Conservation (phyloP, 495 filamentous ascomycete genomes). For the Podospora tetraspora region DNA sequence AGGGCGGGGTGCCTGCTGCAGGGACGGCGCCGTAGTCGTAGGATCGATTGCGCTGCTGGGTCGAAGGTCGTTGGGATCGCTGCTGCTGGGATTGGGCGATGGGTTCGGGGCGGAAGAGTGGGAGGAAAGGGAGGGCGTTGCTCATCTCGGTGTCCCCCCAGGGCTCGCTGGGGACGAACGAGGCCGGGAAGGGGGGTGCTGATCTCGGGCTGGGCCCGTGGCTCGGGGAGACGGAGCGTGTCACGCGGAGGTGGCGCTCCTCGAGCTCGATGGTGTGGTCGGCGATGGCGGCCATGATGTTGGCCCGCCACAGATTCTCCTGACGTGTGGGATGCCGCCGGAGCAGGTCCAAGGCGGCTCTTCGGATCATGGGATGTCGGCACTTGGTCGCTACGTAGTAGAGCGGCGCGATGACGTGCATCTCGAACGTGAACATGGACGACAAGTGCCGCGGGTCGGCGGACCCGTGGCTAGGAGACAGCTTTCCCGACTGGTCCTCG, state of each 20-base stretch:
- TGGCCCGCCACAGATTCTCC: conserved; percentile 39
- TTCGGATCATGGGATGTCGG: conserved; percentile 40
- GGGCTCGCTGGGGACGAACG: conserved; percentile 8
- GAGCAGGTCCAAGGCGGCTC: conserved; percentile 38
- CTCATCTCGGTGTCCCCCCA: conserved; percentile 15
- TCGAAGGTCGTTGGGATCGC: neutral
- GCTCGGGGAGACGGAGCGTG: conserved; percentile 10
- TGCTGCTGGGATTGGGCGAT: neutral
- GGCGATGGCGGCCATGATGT: conserved; percentile 33
- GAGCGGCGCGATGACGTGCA: conserved; percentile 45
- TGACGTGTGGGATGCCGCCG: conserved; percentile 28
- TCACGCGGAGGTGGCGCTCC: conserved; percentile 25
- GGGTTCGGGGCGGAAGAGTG: neutral
- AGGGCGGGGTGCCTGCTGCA: neutral
- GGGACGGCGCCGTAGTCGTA: neutral
- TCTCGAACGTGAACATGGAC: conserved; percentile 45
- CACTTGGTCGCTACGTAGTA: conserved; percentile 49
- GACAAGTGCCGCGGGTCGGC: conserved; percentile 22
- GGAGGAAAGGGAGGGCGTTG: conserved; percentile 7
- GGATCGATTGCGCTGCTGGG: neutral
- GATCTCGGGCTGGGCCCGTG: conserved; percentile 10
- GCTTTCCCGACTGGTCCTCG: conserved; percentile 7
- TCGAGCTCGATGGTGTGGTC: conserved; percentile 29
- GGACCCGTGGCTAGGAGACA: conserved; percentile 1
- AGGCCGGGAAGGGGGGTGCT: conserved; percentile 3